Percentiles rank a stretch among this genome's conserved stretches.
These are phyloP conservation scores for Pachysandra terminalis DNA, from an alignment of 164 flowering plant species.

Conservation along the genomic window DNA sequence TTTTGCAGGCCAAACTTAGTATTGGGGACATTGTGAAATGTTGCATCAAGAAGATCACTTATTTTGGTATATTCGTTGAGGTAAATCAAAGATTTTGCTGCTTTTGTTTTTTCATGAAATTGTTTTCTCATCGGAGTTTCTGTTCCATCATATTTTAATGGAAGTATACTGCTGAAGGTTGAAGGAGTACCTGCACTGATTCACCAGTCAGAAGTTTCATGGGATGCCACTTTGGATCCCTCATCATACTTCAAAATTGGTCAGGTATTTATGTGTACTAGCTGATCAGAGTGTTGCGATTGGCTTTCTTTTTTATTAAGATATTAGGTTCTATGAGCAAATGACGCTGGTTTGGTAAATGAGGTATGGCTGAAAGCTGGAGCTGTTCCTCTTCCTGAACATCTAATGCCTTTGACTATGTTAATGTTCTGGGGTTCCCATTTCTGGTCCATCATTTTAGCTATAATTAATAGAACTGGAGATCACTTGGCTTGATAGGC, in stretches of 20 bases:
- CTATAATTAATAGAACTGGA: neutral
- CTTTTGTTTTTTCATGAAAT: neutral
- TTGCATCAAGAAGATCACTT: slow-evolving; percentile 74
- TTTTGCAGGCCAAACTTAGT: slow-evolving; percentile 70
- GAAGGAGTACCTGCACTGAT: slow-evolving; percentile 93
- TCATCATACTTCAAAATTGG: slow-evolving; percentile 73
- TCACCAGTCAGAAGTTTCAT: slow-evolving; percentile 92
- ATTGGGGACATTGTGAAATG: slow-evolving; percentile 88
- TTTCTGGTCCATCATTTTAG: neutral
- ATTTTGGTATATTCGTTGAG: slow-evolving; percentile 92
- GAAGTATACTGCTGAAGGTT: slow-evolving; percentile 42
- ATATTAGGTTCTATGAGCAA: neutral
- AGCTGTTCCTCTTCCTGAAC: neutral
- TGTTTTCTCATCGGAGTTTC: neutral
- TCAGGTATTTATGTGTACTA: slow-evolving; percentile 49
- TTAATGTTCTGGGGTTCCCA: neutral
- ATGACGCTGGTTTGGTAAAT: neutral
- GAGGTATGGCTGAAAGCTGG: neutral
- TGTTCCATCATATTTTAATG: slow-evolving; percentile 2
- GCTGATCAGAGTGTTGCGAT: neutral
- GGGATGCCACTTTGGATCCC: slow-evolving; percentile 90
- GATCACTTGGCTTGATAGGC: neutral
- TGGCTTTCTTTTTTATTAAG: neutral
- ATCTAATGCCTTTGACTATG: neutral
- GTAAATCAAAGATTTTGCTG: slow-evolving; percentile 28